Base-by-base conservation (phyloP, 495 filamentous ascomycete genomes). In the Trichoderma gamsii region DNA sequence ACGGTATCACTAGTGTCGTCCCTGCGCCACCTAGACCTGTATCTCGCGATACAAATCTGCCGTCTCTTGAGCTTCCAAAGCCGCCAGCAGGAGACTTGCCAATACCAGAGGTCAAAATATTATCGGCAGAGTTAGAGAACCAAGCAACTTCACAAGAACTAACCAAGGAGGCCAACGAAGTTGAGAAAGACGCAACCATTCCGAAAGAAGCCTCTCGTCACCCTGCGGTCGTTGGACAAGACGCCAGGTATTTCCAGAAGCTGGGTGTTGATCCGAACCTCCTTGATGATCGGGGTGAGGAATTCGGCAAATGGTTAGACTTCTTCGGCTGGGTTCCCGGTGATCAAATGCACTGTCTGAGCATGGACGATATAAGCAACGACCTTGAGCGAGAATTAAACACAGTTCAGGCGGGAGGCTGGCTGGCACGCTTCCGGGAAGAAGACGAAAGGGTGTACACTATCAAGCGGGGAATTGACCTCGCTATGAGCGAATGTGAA, bases 271-370 rank as follows among this genome's bases (percentile, higher is more conserved):
- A 95, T 70, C 82, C 86, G 0, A 79, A 77, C 32, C 72, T 95
- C 13, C 78, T 97, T 56, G 89, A 88, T 72, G 88, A 83, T 65
- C 84, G 86, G 43, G 89, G 87, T 4, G 73, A 73, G 11, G 84
- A 86, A 66, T 81, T 98, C 73, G 89, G 95, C 69, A 84, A 86
- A 65, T 87, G 90, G 70, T 81, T 98, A 51, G 87, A 89, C 65
- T 92, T 97, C 72, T 92, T 97, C 73, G 92, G 93, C 23, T 97
- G 93, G 94, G 89, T 90, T 9, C 81, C 81, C 51, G 90, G 89
- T 52, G 86, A 89, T 29, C 83, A 90, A 49, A 85, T 87, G 71
- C 83, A 89, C 52, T 80, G 86, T 29, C 86, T 87, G 65, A 91
- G 88, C 67, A 89, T 95, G 69, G 92, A 97, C 68, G 86, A 92